Base-by-base conservation (phyloP, 1,139 yeast species). In the Arxiozyma heterogenica region DNA sequence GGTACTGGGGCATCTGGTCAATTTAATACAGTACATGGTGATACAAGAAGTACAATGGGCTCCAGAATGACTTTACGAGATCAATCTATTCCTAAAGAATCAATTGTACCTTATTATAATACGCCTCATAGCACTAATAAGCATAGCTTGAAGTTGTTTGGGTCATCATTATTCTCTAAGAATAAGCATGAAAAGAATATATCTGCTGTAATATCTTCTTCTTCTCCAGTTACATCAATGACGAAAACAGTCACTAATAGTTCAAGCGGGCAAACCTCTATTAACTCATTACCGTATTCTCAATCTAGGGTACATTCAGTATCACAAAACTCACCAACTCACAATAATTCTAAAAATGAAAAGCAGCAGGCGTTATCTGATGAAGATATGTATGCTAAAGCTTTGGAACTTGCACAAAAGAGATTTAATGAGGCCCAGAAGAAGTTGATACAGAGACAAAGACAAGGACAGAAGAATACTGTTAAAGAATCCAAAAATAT, bases 331-430 rank as follows among this genome's bases (percentile, higher is more conserved):
- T 52, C 44, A 50, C 20, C 51, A 49, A 27, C 49, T n/a, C 25
- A 41, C 42, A 47, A 44, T 22, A 41, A 43, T 23, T 12, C 34
- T 22, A 50, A 43, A 20, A 47, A 51, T 39, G 48, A 30, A 21
- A 38, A 57, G 48, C 22, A 57, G 49, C 34, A 23, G 25, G 47
- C 50, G 41, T 50, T 63, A 39, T 59, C 66, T 15, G 67, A 67
- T 47, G 65, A 64, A 46, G 72, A 69, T 52, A 68, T 70, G 71
- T 69, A 70, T 55, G 67, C 64, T 1, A 61, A 61, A 50, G 74
- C 74, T 1, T 55, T 67, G 49, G 64, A 66, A 46, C 60, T 68
- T 22, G 73, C 74, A n/a, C 66, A 64, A 51, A 60, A 59, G 41
- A 61, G 58, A 27, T 55, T 55, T 22, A 43, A 30, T 23, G 51